Percentiles rank a stretch among this genome's conserved stretches.
These are phyloP conservation scores for Eucalyptus grandis DNA, from an alignment of 345 rosid genomes.

Conservation along the genomic window DNA sequence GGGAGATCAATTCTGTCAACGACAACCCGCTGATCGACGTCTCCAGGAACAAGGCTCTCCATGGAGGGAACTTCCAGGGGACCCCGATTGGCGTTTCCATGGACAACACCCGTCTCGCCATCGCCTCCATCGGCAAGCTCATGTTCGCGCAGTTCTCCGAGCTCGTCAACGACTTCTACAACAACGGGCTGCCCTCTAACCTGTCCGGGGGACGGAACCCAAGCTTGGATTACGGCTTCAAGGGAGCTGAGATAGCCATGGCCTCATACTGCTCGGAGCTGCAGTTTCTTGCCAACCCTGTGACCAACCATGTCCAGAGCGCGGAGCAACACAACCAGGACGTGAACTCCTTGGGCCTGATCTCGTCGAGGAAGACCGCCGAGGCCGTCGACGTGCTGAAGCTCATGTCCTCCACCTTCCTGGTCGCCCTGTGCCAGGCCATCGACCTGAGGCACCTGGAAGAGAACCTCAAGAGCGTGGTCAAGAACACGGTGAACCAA, in stretches of 20 bases:
- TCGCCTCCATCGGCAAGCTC: slow-evolving; percentile 64
- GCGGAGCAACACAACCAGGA: slow-evolving; percentile 84
- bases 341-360: slow-evolving; percentile 61
- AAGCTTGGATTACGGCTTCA: slow-evolving; percentile 71
- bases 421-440: slow-evolving; percentile 61
- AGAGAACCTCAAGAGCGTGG: slow-evolving; percentile 45
- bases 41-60: slow-evolving; percentile 54
- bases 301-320: slow-evolving; percentile 67
- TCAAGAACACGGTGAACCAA: slow-evolving; percentile 42
- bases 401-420: slow-evolving; percentile 64
- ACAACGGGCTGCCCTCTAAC: slow-evolving; percentile 71
- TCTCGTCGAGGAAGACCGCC: slow-evolving; percentile 52
- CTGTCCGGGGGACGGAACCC: slow-evolving; percentile 49
- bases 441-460: slow-evolving; percentile 67
- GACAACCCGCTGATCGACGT: slow-evolving; percentile 76
- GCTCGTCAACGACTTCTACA: slow-evolving; percentile 72
- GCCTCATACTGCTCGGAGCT: slow-evolving; percentile 77
- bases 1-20: slow-evolving; percentile 73
- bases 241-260: slow-evolving; percentile 82
- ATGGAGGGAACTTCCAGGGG: slow-evolving; percentile 83
- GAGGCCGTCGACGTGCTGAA: slow-evolving; percentile 55
- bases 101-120: slow-evolving; percentile 64
- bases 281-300: slow-evolving; percentile 63
- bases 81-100: slow-evolving; percentile 82
- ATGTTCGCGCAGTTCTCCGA: slow-evolving; percentile 74